Evolutionary conservation across 2,329 filamentous ascomycete genomes (phyloP).

Genomic region (Phaeoacremonium minimum): DNA sequence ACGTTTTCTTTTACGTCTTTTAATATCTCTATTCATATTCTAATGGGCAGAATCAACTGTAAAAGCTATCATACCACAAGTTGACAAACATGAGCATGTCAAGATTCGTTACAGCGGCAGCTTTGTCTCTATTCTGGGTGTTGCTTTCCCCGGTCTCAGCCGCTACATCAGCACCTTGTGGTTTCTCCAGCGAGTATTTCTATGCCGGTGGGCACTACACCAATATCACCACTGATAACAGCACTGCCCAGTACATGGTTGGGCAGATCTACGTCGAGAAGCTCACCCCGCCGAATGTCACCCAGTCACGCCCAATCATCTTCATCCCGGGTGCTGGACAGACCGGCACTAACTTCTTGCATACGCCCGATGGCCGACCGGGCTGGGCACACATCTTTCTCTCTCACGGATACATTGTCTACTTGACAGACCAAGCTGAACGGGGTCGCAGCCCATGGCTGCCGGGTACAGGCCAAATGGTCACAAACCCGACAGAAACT

Average conservation of each 20-base stretch:
- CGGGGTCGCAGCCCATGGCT: slow-evolving; percentile 25
- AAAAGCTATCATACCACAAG: too few species aligned
- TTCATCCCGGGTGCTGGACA: slow-evolving; percentile 26
- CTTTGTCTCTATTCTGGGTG: too few species aligned
- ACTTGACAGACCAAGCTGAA: slow-evolving; percentile 35
- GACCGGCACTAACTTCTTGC: slow-evolving; percentile 36
- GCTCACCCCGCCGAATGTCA: slow-evolving; percentile 17
- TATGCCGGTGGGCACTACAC: slow-evolving; percentile 22
- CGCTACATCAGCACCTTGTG: too few species aligned
- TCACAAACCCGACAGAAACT: too few species aligned
- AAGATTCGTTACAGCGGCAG: too few species aligned
- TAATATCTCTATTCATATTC: too few species aligned
- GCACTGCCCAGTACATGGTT: slow-evolving; percentile 16
- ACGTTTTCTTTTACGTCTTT: too few species aligned
- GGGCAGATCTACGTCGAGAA: slow-evolving; percentile 26
- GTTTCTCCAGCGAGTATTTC: too few species aligned
- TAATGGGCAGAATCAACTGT: too few species aligned
- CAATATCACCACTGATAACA: slow-evolving; percentile 14
- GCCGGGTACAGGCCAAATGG: background rate
- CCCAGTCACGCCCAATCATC: slow-evolving; percentile 19
- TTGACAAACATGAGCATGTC: too few species aligned
- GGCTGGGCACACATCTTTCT: slow-evolving; percentile 44
- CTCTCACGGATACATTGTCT: slow-evolving; percentile 33
- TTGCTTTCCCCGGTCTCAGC: too few species aligned
- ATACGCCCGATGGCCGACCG: slow-evolving; percentile 39